phyloP scores from a whole-genome alignment of 352 stramenopile species.

The Thraustotheca clavata region DNA sequence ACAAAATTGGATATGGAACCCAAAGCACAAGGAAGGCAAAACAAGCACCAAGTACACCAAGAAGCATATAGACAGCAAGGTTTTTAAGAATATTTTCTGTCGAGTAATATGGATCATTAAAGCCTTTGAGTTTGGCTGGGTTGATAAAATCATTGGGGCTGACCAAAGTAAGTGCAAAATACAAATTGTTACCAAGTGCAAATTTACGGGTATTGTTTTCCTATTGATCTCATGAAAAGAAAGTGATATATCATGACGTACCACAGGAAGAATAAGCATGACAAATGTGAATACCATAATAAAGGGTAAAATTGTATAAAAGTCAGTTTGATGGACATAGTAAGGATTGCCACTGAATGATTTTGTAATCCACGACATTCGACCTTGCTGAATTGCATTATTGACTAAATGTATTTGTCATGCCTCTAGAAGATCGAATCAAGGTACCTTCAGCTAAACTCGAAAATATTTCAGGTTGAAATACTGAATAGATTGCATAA shows the following conservation, averaged over 20 bases:
- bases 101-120: constrained; percentile 37
- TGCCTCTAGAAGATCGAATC: not conserved
- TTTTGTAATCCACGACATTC: constrained; percentile 43
- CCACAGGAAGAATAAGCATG: constrained; percentile 49
- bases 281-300: constrained; percentile 67
- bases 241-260: not conserved
- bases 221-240: not conserved
- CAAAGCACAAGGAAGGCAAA: constrained; percentile 70
- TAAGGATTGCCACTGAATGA: constrained; percentile 50
- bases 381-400: constrained; percentile 28
- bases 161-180: constrained; percentile 71
- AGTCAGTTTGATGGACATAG: constrained; percentile 64
- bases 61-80: constrained; percentile 65
- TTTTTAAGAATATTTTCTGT: constrained; percentile 62
- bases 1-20: constrained; percentile 72
- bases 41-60: constrained; percentile 55
- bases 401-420: not conserved
- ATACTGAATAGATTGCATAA: constrained; percentile 51
- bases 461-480: constrained; percentile 23
- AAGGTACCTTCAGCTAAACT: constrained; percentile 4
- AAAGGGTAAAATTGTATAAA: constrained; percentile 60
- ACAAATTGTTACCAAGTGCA: constrained; percentile 73
- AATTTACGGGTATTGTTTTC: constrained; percentile 80
- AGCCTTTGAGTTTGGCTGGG: constrained; percentile 36
- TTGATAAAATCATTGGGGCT: constrained; percentile 39